Evolutionary conservation across 2,329 filamentous ascomycete genomes (phyloP).

Genomic region (Dothideomycetes sp.): DNA sequence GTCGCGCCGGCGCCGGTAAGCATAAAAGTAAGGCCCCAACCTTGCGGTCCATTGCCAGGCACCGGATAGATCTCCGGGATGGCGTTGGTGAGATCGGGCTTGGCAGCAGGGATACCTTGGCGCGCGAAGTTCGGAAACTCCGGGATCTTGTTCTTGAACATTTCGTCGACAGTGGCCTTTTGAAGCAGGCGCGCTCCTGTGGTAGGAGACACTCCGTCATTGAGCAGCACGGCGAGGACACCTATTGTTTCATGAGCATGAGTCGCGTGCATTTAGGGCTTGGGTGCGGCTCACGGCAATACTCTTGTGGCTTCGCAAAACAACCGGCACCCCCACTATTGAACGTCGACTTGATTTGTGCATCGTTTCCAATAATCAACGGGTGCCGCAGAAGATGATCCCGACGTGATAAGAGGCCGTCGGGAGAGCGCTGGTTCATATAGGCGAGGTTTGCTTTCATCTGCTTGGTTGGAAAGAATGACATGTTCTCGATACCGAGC

Average conservation of each 20-base stretch:
- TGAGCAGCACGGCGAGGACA: constrained; percentile 8
- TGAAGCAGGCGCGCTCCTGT: constrained; percentile 3
- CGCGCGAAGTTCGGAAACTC: background rate
- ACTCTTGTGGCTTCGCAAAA: constrained; percentile 4
- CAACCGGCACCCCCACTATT: constrained; percentile 6
- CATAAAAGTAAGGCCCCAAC: constrained; percentile 45
- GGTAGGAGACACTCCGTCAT: constrained; percentile 5
- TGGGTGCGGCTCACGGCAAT: background rate
- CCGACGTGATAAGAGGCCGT: constrained; percentile 14
- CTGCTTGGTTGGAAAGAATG: background rate
- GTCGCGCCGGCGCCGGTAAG: constrained; percentile 22
- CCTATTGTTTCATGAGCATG: constrained; percentile 1
- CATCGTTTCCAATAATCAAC: background rate
- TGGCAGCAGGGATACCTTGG: constrained; percentile 20
- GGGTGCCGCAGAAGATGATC: background rate
- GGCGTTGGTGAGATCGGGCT: constrained; percentile 21
- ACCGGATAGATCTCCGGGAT: constrained; percentile 40
- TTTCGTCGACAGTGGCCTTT: constrained; percentile 5
- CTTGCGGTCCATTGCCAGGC: constrained; percentile 43
- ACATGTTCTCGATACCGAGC: constrained; percentile 25
- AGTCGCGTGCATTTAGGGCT: too few species aligned
- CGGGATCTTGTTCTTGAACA: constrained; percentile 8
- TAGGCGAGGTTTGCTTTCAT: background rate
- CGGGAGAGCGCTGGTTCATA: background rate
- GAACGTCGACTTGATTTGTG: background rate